Conservation (phyloP, 768 basidiomycete species). For the Pisolithus orientalis region DNA sequence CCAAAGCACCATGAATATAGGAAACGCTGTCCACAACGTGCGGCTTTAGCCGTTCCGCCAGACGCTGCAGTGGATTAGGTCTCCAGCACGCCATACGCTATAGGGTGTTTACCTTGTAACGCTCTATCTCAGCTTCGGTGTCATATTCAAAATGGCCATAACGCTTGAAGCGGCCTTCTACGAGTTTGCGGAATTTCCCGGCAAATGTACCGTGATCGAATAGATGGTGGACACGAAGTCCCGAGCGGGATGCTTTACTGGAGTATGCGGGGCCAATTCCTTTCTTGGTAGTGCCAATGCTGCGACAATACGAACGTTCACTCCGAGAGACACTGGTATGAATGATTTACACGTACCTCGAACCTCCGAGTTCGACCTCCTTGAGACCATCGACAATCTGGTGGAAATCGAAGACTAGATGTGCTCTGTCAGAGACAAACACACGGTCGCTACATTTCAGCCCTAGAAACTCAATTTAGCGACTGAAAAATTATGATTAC, state of each 20-base stretch:
- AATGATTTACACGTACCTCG: slow-evolving; percentile 41
- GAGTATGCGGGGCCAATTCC: slow-evolving; percentile 99
- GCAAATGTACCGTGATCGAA: slow-evolving; percentile 85
- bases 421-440: slow-evolving; percentile 92
- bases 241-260: slow-evolving; percentile 93
- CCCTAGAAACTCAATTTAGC: slow-evolving; percentile 40
- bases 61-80: slow-evolving; percentile 38
- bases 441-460: slow-evolving; percentile 79
- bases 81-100: not conserved
- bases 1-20: slow-evolving; percentile 78
- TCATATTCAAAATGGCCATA: slow-evolving; percentile 98
- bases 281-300: slow-evolving; percentile 96
- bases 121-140: slow-evolving; percentile 90
- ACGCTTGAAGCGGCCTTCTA: slow-evolving; percentile 96
- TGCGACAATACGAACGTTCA: slow-evolving; percentile 21
- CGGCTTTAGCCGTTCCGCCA: slow-evolving; percentile 80
- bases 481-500: not conserved
- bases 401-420: slow-evolving; percentile 98
- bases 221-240: slow-evolving; percentile 92
- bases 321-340: not conserved
- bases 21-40: slow-evolving; percentile 85
- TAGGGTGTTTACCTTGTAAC: slow-evolving; percentile 67
- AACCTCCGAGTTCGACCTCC: slow-evolving; percentile 93
- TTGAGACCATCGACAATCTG: slow-evolving; percentile 99
- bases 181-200: slow-evolving; percentile 87